Base-by-base conservation (phyloP, 208 protist species). In the Leishmania arabica region DNA sequence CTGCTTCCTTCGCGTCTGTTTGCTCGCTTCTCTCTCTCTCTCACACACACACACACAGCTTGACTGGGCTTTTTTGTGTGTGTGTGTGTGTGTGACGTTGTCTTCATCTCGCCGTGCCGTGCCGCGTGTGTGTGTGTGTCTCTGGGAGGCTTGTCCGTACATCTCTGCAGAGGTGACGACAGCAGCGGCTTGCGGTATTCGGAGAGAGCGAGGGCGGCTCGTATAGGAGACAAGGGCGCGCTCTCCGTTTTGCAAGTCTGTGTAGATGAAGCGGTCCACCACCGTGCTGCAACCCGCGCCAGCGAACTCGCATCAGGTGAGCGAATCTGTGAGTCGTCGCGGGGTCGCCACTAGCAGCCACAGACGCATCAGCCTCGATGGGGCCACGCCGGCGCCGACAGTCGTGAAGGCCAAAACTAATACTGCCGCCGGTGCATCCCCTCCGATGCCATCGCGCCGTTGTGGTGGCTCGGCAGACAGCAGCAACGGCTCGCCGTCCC, bases 401-500 rank as follows among this genome's bases (percentile, higher is more conserved):
- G 45, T 45, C 27, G 13, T 17, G 47, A 45, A 47, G 15, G 51
- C 34, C 71, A 49, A 40, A 1, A 64, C n/a, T 19, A 45, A 60
- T 1, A 66, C 60, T 27, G 21, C 24, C 4, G 40, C 58, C 37
- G 49, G 53, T 27, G 27, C 64, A 37, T 79, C 76, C 27, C 64
- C 76, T 31, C 24, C 62, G 24, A 37, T 37, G 76, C 56, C 64
- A 40, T 71, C 45, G 62, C 76, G 45, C 11, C 47, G 15, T 51
- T 37, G 11, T 65, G 27, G 34, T 40, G 64, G 49, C 21, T 45
- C 47, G 62, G 76, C 21, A 31, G 58, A 58, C 49, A 42, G 62
- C 60, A 58, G 31, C 0, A 77, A 49, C 74, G 53, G 34, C 54
- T 77, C 74, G 19, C 74, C 34, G 53, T 65, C 74, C 1, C 74